phyloP scores from a whole-genome alignment of 306 rosid species.

The Quercus agrifolia region DNA sequence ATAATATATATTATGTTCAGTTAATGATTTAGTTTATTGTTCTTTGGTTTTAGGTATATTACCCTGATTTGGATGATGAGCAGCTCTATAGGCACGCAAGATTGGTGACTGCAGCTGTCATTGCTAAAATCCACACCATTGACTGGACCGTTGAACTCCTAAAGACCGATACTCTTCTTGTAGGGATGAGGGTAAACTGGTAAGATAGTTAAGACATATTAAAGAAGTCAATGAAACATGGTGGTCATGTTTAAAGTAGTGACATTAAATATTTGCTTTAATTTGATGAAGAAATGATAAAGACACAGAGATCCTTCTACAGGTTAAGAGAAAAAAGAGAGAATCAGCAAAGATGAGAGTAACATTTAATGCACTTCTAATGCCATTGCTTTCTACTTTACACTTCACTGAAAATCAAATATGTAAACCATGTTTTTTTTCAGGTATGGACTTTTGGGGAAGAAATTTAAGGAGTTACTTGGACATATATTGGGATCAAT shows the following conservation, averaged over 20 bases:
- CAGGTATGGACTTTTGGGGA: slow-evolving; percentile 75
- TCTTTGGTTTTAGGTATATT: slow-evolving; percentile 36
- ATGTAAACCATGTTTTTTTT: not conserved
- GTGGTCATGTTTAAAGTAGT: too few relatives aligned
- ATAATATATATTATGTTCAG: not conserved
- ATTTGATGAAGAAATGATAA: too few relatives aligned
- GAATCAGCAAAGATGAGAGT: too few relatives aligned
- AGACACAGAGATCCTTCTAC: too few relatives aligned
- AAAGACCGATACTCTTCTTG: slow-evolving; percentile 60
- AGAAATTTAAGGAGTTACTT: slow-evolving; percentile 27
- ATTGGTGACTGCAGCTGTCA: slow-evolving; percentile 77
- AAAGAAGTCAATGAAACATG: too few relatives aligned
- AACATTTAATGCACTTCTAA: not conserved
- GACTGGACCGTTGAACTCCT: slow-evolving; percentile 86
- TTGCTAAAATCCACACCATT: slow-evolving; percentile 81
- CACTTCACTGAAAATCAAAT: not conserved
- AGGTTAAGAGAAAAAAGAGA: too few relatives aligned
- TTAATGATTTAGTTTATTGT: not conserved
- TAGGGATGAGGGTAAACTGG: slow-evolving; percentile 75
- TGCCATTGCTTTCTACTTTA: not conserved
- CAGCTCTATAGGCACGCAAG: slow-evolving; percentile 64
- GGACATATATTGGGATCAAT: too few relatives aligned
- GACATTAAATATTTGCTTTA: too few relatives aligned
- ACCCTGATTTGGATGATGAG: slow-evolving; percentile 62
- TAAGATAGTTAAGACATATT: slow-evolving; percentile 6